These are phyloP conservation scores for Claviceps capensis DNA, from an alignment of 2,329 filamentous ascomycete genomes.

Conservation along the genomic window DNA sequence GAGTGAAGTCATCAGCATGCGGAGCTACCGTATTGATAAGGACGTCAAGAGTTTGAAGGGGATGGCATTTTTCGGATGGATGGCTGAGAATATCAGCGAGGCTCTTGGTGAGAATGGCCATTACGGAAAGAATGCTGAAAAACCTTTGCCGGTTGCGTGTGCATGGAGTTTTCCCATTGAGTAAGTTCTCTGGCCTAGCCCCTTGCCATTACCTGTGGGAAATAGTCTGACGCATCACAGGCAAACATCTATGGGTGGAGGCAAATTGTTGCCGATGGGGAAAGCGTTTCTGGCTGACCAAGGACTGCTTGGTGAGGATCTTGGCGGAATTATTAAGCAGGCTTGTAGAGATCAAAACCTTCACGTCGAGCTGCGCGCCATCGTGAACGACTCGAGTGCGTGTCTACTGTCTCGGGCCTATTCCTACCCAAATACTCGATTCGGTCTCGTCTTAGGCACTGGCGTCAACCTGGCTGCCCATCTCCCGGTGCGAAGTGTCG, in stretches of 20 bases:
- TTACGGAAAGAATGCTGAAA: conserved; percentile 21
- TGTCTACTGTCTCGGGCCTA: conserved; percentile 52
- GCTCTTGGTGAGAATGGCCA: conserved; percentile 34
- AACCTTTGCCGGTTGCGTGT: conserved; percentile 43
- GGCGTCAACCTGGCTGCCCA: conserved; percentile 54
- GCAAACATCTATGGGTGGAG: conserved; percentile 49
- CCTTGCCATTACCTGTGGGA: background rate
- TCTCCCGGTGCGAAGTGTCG: conserved; percentile 43
- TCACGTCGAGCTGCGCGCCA: conserved; percentile 41
- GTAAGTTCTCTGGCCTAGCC: conserved; percentile 27
- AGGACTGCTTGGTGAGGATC: conserved; percentile 43
- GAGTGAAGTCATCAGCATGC: conserved; percentile 39
- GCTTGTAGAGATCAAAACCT: conserved; percentile 39
- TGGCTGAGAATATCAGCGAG: conserved; percentile 45
- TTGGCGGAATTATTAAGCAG: conserved; percentile 42
- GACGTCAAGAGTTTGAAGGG: conserved; percentile 43
- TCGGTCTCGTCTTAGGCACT: conserved; percentile 53
- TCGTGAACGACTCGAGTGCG: conserved; percentile 56
- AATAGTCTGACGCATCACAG: conserved; percentile 21
- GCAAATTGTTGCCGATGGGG: conserved; percentile 48
- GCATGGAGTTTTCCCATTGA: conserved; percentile 60
- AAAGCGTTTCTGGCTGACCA: conserved; percentile 50
- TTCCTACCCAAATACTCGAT: conserved; percentile 41
- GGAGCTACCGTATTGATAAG: conserved; percentile 41
- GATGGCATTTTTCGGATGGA: conserved; percentile 53